Base-by-base conservation (phyloP, 108 stramenopile species). In the Bacterosira constricta region DNA sequence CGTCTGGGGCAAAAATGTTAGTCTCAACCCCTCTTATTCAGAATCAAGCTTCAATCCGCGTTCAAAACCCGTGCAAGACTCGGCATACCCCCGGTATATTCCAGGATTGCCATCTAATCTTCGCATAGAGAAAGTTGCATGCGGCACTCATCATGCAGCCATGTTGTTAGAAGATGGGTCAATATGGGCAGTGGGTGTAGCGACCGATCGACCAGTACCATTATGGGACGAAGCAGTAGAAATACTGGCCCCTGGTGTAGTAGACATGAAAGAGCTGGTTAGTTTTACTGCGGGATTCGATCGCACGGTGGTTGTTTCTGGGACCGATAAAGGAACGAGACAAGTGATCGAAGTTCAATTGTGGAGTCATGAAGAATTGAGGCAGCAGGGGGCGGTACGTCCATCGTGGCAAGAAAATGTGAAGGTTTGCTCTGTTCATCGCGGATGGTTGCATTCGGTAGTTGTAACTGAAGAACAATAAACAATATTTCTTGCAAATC, bases 141-240 rank as follows among this genome's bases (percentile, higher is more conserved):
- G 90, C 49, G 94, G 94, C 12, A 86, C 90, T 18, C 94, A 95
- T 50, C 94, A 94, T 63, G 87, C 88, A 17, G 86, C 94, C 9
- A 79, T 95, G 52, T 56, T 92, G 15, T 37, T 95, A 75, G 88
- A 92, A 44, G 94, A 95, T 63, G 91, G 91, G 53, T 88, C 86
- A 55, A 83, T 95, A 4, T 91, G 79, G 63, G 94, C 85, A n/a
- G 75, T 92, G 27, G 94, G 94, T 5, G 78, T 95, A 15, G 84
- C 88, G 23, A 83, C 94, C 12, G 91, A 95, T 81, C 74, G 73
- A n/a, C 67, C 79, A 0, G 45, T 69, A 15, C 89, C 88, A 13
- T 67, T 95, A 32, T 79, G 71, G 65, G 66, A 82, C 30, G 84
- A 85, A 66, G 85, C 91, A 0, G 87, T 95, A n/a, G 71, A 85